Conservation (phyloP, 306 rosid species). For the Cicer arietinum region DNA sequence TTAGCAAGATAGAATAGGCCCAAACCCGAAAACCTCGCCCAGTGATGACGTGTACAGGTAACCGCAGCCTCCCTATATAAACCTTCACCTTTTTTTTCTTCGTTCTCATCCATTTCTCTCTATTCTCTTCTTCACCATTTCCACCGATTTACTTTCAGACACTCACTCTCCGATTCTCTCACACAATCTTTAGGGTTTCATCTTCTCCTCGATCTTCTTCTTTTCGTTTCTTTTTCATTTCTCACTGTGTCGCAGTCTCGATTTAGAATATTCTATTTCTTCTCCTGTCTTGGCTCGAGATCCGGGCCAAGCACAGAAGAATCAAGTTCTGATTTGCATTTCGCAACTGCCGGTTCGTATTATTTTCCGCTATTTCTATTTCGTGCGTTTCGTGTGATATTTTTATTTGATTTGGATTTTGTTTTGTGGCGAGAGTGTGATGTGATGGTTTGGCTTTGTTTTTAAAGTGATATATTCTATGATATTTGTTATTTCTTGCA, state of each 20-base stretch:
- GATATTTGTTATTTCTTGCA: background rate
- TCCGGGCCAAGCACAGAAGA: constrained; percentile 87
- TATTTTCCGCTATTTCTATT: background rate
- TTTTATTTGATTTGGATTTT: background rate
- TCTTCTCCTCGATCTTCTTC: constrained; percentile 16
- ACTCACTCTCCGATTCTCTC: constrained; percentile 31
- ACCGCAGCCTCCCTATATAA: constrained; percentile 84
- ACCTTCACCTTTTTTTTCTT: constrained; percentile 18
- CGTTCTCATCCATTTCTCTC: constrained; percentile 70
- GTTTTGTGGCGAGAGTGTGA: background rate
- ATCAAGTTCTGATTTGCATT: constrained; percentile 55
- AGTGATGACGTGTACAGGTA: constrained; percentile 66
- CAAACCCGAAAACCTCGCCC: constrained; percentile 52
- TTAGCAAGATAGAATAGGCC: constrained; percentile 37
- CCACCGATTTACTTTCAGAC: constrained; percentile 43
- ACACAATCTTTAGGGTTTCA: constrained; percentile 35
- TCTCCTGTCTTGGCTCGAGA: constrained; percentile 96
- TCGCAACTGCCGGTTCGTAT: constrained; percentile 44
- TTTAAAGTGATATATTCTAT: background rate
- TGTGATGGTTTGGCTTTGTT: background rate
- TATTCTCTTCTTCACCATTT: constrained; percentile 33
- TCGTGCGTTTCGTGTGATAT: constrained; percentile 1
- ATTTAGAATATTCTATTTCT: constrained; percentile 44
- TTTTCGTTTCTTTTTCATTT: background rate
- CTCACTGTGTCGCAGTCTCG: constrained; percentile 5